Percentiles rank a stretch among this genome's conserved stretches.
Conservation (phyloP, 164 flowering plant genomes). For the Chimonanthus salicifolius region DNA sequence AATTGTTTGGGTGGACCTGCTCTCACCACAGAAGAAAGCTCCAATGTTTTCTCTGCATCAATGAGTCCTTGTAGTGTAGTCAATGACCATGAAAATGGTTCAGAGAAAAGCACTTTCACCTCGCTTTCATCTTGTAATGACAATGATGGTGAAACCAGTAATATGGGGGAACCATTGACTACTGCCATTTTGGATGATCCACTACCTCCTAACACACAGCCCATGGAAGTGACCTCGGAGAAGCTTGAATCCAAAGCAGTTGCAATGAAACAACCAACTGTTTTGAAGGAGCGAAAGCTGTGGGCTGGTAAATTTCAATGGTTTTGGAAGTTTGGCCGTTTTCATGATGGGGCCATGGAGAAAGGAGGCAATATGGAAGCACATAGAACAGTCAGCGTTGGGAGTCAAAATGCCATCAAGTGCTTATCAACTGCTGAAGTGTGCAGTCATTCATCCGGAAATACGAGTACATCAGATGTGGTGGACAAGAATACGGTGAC, state of each 20-base stretch:
- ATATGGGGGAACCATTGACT: constrained; percentile 16
- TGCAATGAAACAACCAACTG: constrained; percentile 18
- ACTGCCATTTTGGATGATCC: constrained; percentile 19
- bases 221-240: constrained; percentile 15
- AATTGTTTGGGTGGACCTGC: constrained; percentile 28
- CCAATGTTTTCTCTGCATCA: constrained; percentile 52
- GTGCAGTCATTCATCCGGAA: constrained; percentile 14
- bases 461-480: constrained; percentile 31
- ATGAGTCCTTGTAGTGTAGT: constrained; percentile 41
- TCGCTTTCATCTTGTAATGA: constrained; percentile 47
- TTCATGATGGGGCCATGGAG: constrained; percentile 44
- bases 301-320: constrained; percentile 66
- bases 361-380: constrained; percentile 26
- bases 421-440: constrained; percentile 20
- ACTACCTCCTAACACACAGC: constrained; percentile 39
- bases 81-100: constrained; percentile 47
- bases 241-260: constrained; percentile 10
- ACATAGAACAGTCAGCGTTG: constrained; percentile 9
- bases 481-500: constrained; percentile 62
- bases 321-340: constrained; percentile 76
- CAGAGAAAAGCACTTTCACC: constrained; percentile 63
- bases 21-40: constrained; percentile 50
- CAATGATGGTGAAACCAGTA: constrained; percentile 29
- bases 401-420: constrained; percentile 6
- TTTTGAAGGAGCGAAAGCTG: constrained; percentile 50